Evolutionary conservation across 768 basidiomycete species (phyloP).

Genomic region (Pholiota molesta): DNA sequence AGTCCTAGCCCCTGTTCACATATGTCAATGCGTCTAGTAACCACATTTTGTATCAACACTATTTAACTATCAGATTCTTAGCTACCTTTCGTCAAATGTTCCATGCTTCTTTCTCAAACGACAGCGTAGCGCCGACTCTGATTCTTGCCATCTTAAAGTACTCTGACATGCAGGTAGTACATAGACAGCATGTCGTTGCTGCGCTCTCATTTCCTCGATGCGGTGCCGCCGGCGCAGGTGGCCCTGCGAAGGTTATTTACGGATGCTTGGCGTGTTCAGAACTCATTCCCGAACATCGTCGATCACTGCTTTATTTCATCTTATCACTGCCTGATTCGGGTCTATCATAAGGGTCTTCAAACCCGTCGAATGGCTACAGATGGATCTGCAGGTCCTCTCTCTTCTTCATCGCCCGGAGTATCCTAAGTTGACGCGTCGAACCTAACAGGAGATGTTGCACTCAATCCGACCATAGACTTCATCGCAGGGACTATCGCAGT

Average conservation of each 20-base stretch:
- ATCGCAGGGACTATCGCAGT: constrained; percentile 73
- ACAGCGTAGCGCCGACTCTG: too few species aligned
- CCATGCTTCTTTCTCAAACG: too few species aligned
- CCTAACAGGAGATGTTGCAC: constrained; percentile 25
- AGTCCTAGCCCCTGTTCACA: too few species aligned
- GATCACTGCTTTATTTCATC: neutral
- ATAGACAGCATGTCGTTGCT: too few species aligned
- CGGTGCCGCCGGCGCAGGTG: too few species aligned
- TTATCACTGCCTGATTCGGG: constrained; percentile 1
- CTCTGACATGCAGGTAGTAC: too few species aligned
- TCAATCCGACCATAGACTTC: constrained; percentile 76
- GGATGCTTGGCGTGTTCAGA: neutral
- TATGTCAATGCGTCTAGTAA: too few species aligned
- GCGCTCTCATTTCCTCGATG: too few species aligned
- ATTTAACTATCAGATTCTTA: too few species aligned
- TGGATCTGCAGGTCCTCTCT: constrained; percentile 5
- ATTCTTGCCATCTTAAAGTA: too few species aligned
- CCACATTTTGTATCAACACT: too few species aligned
- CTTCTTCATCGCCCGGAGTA: neutral
- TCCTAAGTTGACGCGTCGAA: neutral
- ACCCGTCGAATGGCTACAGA: constrained; percentile 4
- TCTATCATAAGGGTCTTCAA: neutral
- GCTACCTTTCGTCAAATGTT: too few species aligned
- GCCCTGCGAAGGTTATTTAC: neutral
- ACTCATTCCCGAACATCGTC: neutral